phyloP scores from a whole-genome alignment of 495 filamentous ascomycete genomes.

The Tuber microsphaerosporum region DNA sequence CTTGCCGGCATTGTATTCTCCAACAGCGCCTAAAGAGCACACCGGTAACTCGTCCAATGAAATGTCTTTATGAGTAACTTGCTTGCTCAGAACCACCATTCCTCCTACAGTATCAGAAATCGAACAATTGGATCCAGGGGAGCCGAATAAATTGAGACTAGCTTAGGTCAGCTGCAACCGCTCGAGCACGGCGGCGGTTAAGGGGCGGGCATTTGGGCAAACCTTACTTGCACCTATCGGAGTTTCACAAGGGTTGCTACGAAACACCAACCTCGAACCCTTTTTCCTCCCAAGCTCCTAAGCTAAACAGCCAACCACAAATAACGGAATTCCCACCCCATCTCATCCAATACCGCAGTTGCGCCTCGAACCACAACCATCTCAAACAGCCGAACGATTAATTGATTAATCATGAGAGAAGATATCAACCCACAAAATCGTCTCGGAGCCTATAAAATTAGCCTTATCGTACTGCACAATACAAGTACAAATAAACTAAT shows the following conservation, averaged over 20 bases:
- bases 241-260: slow-evolving; percentile 24
- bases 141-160: slow-evolving; percentile 7
- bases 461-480: background rate
- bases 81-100: background rate
- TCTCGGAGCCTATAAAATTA: background rate
- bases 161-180: slow-evolving; percentile 1
- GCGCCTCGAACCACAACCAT: background rate
- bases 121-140: slow-evolving; percentile 10
- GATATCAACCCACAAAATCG: background rate
- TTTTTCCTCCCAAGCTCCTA: background rate
- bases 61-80: background rate
- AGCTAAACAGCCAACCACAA: background rate
- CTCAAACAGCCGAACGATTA: background rate
- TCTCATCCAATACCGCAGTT: background rate
- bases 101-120: background rate
- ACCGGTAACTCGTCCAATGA: background rate
- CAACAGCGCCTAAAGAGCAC: background rate
- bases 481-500: background rate
- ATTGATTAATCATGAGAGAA: background rate
- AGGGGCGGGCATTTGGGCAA: slow-evolving; percentile 14
- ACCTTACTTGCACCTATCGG: slow-evolving; percentile 2
- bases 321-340: background rate
- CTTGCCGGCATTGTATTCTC: background rate
- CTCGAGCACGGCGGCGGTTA: slow-evolving; percentile 26
- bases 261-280: slow-evolving; percentile 25